Evolutionary conservation across 139 green algal genomes (phyloP).

Genomic region (Axilococcus clingmanii): DNA sequence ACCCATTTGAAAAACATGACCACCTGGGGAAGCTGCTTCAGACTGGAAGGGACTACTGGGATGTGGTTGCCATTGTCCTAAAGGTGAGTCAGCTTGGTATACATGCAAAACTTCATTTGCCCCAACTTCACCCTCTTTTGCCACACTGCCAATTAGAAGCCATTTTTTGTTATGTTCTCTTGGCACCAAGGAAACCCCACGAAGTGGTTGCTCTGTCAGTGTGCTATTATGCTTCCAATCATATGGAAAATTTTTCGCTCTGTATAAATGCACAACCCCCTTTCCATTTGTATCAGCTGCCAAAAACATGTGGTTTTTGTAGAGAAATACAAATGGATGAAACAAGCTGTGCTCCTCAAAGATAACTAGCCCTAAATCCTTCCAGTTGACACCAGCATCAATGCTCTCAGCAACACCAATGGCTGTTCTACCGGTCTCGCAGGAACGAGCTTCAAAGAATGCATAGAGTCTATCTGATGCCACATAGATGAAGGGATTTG

Average conservation of each 20-base stretch:
- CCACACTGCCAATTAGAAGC: neutral
- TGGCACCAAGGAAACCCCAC: neutral
- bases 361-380: slow-evolving; percentile 4
- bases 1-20: too few relatives aligned
- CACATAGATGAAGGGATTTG: neutral
- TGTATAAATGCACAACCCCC: neutral
- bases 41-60: neutral
- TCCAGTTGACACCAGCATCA: slow-evolving; percentile 12
- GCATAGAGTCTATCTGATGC: neutral
- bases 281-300: slow-evolving; percentile 1
- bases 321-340: slow-evolving; percentile 1
- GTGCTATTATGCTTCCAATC: neutral
- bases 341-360: neutral
- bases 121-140: neutral
- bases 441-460: slow-evolving; percentile 12
- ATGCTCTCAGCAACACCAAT: slow-evolving; percentile 10
- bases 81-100: neutral
- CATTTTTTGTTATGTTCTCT: neutral
- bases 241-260: slow-evolving; percentile 11
- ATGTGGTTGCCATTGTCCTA: slow-evolving; percentile 12
- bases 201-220: slow-evolving; percentile 1
- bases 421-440: neutral
- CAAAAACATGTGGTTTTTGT: slow-evolving; percentile 13
- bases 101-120: slow-evolving; percentile 2
- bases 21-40: neutral